phyloP scores from a whole-genome alignment of 1,284 basidiomycete genomes.

The Gymnopus androsaceus region DNA sequence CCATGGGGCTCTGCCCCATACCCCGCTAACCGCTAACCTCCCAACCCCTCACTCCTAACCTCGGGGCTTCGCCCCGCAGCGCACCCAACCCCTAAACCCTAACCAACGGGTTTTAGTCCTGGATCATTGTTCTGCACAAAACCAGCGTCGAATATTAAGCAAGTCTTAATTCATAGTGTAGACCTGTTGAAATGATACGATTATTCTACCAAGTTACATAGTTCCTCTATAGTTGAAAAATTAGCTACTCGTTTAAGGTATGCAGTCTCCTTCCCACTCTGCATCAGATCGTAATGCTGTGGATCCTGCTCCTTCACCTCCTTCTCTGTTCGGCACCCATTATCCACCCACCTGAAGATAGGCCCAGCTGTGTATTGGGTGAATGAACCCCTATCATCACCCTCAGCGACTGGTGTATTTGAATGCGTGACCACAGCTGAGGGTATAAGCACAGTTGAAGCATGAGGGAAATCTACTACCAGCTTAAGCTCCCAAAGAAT shows the following conservation, averaged over 20 bases:
- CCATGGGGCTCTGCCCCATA: no score
- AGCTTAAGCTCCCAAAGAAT: slow-evolving; percentile 5
- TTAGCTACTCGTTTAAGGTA: neutral
- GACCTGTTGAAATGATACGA: no score
- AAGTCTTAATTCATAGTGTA: no score
- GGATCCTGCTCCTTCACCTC: neutral
- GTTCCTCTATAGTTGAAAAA: slow-evolving; percentile 1
- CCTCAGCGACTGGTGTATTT: neutral
- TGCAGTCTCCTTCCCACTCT: neutral
- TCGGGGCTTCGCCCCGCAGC: no score
- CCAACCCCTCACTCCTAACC: no score
- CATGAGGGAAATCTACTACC: neutral
- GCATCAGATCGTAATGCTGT: neutral
- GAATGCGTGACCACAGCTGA: slow-evolving; percentile 4
- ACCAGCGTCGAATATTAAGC: no score
- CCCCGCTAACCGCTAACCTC: no score
- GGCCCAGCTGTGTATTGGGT: slow-evolving; percentile 10
- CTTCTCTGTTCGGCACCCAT: neutral
- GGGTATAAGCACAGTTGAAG: neutral
- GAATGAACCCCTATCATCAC: neutral
- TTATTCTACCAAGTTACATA: no score
- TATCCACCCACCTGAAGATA: slow-evolving; percentile 1
- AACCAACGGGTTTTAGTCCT: no score
- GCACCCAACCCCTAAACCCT: no score
- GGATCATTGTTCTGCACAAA: no score